Percentiles rank a stretch among this genome's conserved stretches.
phyloP scores from a whole-genome alignment of 129 eudicot genomes.

The sunflower (Helianthus annuus) region HanXRQr2.0-SUNRISE NC_035441.2:154867087-154867586 shows the following conservation, averaged over 20 bases:
- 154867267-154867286: conserved; percentile 65
- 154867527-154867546: conserved; percentile 98
- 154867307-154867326: conserved; percentile 96
- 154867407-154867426: conserved; percentile 39
- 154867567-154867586: conserved; percentile 95
- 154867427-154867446: conserved; percentile 87
- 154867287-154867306: conserved; percentile 66
- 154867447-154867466: conserved; percentile 97
- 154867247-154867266: conserved; percentile 74
- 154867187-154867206: conserved; percentile 72
- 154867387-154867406: conserved; percentile 32
- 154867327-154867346: conserved; percentile 81
- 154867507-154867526: conserved; percentile 96
- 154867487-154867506: conserved; percentile 98
- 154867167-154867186: conserved; percentile 64
- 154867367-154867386: conserved; percentile 63
- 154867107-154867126: conserved; percentile 64
- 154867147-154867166: conserved; percentile 65
- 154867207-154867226: conserved; percentile 73
- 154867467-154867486: conserved; percentile 98
- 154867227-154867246: conserved; percentile 61
- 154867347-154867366: conserved; percentile 77
- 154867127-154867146: conserved; percentile 61
- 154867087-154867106: conserved; percentile 52
- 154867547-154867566: conserved; percentile 99